Conservation (phyloP, 83 land plant species). For the Diphasiastrum complanatum region DNA sequence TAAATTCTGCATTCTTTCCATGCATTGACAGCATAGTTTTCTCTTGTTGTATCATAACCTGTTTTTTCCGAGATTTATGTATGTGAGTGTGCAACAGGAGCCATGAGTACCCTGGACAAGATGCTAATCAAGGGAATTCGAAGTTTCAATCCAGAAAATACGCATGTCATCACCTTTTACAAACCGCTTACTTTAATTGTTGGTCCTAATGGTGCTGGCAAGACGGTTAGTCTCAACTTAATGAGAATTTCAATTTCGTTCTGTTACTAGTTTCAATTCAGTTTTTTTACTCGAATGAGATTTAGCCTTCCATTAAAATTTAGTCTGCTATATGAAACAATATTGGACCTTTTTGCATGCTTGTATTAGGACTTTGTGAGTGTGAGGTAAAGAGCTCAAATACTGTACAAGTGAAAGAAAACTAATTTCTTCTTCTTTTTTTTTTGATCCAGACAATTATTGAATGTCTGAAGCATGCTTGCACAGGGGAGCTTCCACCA, state of each 20-base stretch:
- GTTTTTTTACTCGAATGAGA: too few species aligned
- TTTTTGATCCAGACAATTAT: conserved; percentile 64
- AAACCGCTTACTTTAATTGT: conserved; percentile 89
- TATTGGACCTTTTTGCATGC: neutral
- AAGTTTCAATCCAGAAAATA: conserved; percentile 96
- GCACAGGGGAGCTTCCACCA: conserved; percentile 96
- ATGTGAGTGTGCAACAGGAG: too few species aligned
- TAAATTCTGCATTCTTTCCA: too few species aligned
- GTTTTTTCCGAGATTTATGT: too few species aligned
- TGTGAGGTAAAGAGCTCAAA: too few species aligned
- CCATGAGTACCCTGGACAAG: conserved; percentile 98
- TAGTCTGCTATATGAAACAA: too few species aligned
- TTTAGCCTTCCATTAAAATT: too few species aligned
- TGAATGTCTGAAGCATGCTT: conserved; percentile 88
- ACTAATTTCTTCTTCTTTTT: neutral
- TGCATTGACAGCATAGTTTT: too few species aligned
- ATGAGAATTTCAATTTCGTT: too few species aligned
- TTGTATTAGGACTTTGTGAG: neutral
- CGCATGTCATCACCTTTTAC: conserved; percentile 90
- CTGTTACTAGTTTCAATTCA: too few species aligned
- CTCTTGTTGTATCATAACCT: too few species aligned
- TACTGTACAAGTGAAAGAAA: too few species aligned
- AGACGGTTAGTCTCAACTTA: conserved; percentile 77
- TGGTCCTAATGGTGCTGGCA: conserved; percentile 97
- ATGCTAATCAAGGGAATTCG: conserved; percentile 99